phyloP scores from a whole-genome alignment of 352 stramenopile genomes.

The Aphanomyces cochlioides region DNA sequence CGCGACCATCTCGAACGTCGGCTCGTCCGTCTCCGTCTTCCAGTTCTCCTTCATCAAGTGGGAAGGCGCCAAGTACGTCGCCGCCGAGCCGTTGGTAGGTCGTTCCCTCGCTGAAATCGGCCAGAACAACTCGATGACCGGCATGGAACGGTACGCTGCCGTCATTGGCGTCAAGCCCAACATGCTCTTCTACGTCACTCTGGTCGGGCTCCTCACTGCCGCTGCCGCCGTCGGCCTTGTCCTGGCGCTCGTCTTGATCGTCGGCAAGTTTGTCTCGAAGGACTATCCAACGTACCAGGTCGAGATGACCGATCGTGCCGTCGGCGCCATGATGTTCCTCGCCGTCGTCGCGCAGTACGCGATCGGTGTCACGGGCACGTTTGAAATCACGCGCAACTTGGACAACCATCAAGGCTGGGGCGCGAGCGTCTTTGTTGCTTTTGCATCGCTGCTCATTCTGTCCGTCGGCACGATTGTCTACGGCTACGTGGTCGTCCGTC shows the following conservation, averaged over 20 bases:
- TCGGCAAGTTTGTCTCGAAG: constrained; percentile 45
- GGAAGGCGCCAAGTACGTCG: constrained; percentile 29
- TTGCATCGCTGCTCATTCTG: constrained; percentile 63
- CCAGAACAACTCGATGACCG: constrained; percentile 38
- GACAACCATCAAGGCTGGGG: constrained; percentile 50
- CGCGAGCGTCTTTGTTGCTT: constrained; percentile 57
- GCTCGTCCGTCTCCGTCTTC: constrained; percentile 33
- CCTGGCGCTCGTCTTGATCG: constrained; percentile 43
- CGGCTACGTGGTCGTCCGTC: constrained; percentile 61
- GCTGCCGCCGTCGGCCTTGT: constrained; percentile 50
- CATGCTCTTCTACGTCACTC: constrained; percentile 80
- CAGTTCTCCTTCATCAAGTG: constrained; percentile 34
- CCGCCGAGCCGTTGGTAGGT: not conserved
- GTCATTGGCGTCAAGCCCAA: constrained; percentile 68
- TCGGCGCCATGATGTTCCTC: constrained; percentile 80
- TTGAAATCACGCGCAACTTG: constrained; percentile 82
- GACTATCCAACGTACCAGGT: constrained; percentile 53
- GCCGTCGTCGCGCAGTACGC: constrained; percentile 82
- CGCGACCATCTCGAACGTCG: constrained; percentile 38
- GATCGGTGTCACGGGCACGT: constrained; percentile 72
- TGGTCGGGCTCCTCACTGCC: constrained; percentile 58
- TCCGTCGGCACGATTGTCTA: constrained; percentile 76
- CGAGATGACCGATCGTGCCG: constrained; percentile 76
- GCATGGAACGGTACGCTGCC: constrained; percentile 77
- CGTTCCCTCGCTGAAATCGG: constrained; percentile 2